Percentiles rank a stretch among this genome's conserved stretches.
Evolutionary conservation across 352 stramenopile species (phyloP).

Genomic region (Pythium brassicae): DNA sequence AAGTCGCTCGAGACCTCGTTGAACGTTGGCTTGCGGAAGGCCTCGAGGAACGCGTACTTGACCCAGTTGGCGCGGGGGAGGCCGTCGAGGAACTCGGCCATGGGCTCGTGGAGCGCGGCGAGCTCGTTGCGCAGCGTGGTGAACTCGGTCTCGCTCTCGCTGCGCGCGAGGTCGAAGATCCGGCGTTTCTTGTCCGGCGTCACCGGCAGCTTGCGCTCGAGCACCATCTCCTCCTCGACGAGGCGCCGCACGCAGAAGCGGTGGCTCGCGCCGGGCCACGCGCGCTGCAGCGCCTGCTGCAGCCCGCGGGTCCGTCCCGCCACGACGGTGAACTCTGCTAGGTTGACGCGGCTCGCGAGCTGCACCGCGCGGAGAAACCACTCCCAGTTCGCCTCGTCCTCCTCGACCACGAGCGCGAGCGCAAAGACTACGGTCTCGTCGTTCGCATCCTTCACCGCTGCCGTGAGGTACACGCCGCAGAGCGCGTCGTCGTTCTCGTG

Average conservation of each 20-base stretch:
- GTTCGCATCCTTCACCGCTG: constrained; percentile 70
- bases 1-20: constrained; percentile 70
- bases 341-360: constrained; percentile 31
- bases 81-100: constrained; percentile 50
- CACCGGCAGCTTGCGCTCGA: constrained; percentile 53
- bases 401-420: constrained; percentile 56
- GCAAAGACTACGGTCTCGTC: constrained; percentile 64
- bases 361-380: constrained; percentile 65
- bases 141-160: constrained; percentile 68
- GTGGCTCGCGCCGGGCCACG: constrained; percentile 57
- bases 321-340: constrained; percentile 69
- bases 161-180: constrained; percentile 65
- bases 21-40: constrained; percentile 63
- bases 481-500: constrained; percentile 65
- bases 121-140: constrained; percentile 53
- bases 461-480: constrained; percentile 72
- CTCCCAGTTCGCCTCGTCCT: constrained; percentile 69
- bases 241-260: constrained; percentile 72
- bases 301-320: constrained; percentile 51
- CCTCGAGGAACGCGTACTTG: constrained; percentile 72
- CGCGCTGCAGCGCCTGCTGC: constrained; percentile 37
- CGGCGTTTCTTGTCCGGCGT: constrained; percentile 61
- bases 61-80: constrained; percentile 61
- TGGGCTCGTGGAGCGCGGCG: constrained; percentile 42
- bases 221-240: constrained; percentile 63